phyloP scores from a whole-genome alignment of 176 grass and related monocot genomes.

The Oropetium thomaeum region DNA sequence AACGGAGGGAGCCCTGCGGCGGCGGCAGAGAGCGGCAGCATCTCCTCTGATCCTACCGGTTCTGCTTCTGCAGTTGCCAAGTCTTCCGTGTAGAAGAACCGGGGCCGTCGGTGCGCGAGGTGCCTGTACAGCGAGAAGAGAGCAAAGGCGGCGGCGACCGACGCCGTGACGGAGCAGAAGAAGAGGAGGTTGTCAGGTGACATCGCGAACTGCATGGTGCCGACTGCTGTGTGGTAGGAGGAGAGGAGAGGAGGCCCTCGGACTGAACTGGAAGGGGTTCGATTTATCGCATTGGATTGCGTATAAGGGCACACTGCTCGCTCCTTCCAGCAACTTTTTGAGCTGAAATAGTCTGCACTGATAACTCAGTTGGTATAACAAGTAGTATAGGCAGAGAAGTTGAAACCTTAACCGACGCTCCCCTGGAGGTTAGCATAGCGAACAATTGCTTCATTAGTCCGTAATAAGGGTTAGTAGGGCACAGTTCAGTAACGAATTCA shows the following conservation, averaged over 20 bases:
- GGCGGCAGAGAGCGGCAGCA: neutral
- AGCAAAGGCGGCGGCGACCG: neutral
- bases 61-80: no score
- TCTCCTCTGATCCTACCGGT: neutral
- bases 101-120: neutral
- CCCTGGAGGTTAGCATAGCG: conserved; percentile 6
- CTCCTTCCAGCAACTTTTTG: neutral
- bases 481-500: neutral
- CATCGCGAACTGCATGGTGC: conserved; percentile 10
- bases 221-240: neutral
- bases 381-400: neutral
- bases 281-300: conserved; percentile 16
- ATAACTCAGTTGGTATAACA: conserved; percentile 16
- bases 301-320: conserved; percentile 3
- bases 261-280: neutral
- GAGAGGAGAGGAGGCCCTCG: neutral
- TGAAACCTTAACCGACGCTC: neutral
- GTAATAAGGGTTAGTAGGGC: neutral
- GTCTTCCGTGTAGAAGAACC: neutral
- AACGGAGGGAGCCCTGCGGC: neutral
- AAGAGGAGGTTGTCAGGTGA: conserved; percentile 40
- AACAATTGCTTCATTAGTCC: neutral
- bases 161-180: conserved; percentile 29
- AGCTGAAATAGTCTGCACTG: conserved; percentile 25
- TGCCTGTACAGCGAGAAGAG: conserved; percentile 39